Conservation (phyloP, 2,329 filamentous ascomycete genomes). For the Iodosphaeria phyllophila region DNA sequence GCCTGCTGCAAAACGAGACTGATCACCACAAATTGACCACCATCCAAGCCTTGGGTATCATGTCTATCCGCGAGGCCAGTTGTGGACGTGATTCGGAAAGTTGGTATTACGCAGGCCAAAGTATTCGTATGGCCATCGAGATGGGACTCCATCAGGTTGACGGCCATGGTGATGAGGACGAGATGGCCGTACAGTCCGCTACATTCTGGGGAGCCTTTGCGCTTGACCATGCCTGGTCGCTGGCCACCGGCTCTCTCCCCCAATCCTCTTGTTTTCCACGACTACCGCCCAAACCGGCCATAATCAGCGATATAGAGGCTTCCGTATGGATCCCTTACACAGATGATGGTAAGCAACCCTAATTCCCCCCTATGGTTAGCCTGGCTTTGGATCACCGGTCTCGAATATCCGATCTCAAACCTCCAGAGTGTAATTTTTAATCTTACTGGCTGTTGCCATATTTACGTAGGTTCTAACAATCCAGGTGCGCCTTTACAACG, state of each 20-base stretch:
- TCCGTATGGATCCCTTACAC: conserved; percentile 41
- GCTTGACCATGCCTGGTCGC: conserved; percentile 45
- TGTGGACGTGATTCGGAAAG: conserved; percentile 54
- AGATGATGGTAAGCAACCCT: conserved; percentile 29
- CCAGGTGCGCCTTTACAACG: conserved; percentile 32
- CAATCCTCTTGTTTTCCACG: conserved; percentile 37
- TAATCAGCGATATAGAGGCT: conserved; percentile 40
- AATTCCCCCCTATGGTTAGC: conserved; percentile 4
- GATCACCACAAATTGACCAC: conserved; percentile 48
- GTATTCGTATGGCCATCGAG: conserved; percentile 52
- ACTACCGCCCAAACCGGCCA: conserved; percentile 38
- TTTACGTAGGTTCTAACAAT: conserved; percentile 4
- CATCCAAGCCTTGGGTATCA: conserved; percentile 56
- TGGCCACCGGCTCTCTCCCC: conserved; percentile 42
- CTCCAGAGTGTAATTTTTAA: too few relatives aligned
- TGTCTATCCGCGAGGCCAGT: conserved; percentile 59
- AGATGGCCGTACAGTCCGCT: conserved; percentile 36
- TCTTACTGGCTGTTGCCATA: too few relatives aligned
- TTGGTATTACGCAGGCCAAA: conserved; percentile 55
- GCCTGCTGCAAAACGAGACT: conserved; percentile 36
- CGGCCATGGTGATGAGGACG: conserved; percentile 30
- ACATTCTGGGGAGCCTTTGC: conserved; percentile 46
- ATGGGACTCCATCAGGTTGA: conserved; percentile 44
- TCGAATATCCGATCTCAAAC: too few relatives aligned
- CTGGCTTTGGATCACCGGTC: too few relatives aligned